Evolutionary conservation across 805 yeast species (phyloP).

Genomic region (Nakazawaea ambrosiae): DNA sequence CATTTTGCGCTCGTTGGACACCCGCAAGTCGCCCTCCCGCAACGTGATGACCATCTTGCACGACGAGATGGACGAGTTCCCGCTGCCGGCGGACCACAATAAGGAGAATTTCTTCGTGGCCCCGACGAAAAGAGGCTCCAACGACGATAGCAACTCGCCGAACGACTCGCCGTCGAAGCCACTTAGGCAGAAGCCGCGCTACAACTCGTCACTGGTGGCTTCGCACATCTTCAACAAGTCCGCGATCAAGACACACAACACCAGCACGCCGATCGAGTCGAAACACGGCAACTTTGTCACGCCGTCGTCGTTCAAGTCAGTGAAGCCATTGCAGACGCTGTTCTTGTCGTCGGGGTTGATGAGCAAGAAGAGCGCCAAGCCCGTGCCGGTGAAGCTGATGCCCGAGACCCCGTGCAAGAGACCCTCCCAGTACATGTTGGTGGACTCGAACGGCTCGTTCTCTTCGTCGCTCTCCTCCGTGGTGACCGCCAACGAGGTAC

Average conservation of each 20-base stretch:
- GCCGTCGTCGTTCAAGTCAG: conserved; percentile 57
- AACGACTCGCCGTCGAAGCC: conserved; percentile 26
- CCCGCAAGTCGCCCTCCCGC: too few relatives aligned
- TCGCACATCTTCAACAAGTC: conserved; percentile 4
- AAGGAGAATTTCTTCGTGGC: conserved; percentile 4
- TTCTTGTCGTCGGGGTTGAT: conserved; percentile 69
- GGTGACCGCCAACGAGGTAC: too few relatives aligned
- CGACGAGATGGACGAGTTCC: too few relatives aligned
- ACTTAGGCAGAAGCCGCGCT: conserved; percentile 20
- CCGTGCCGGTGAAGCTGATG: conserved; percentile 21
- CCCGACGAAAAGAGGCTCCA: background rate
- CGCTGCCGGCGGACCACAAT: too few relatives aligned
- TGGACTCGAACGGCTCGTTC: conserved; percentile 21
- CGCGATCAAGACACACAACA: conserved; percentile 1
- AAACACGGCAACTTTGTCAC: conserved; percentile 27
- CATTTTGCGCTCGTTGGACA: too few relatives aligned
- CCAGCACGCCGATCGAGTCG: conserved; percentile 8
- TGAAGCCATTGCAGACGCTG: conserved; percentile 81
- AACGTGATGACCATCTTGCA: too few relatives aligned
- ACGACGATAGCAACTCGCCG: conserved; percentile 14
- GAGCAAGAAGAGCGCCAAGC: conserved; percentile 42
- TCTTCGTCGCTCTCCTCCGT: too few relatives aligned
- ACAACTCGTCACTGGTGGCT: conserved; percentile 9
- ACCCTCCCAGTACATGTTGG: conserved; percentile 22
- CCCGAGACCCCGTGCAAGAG: conserved; percentile 64